Evolutionary conservation across 805 yeast species (phyloP).

Genomic region (Starmerella cellae): DNA sequence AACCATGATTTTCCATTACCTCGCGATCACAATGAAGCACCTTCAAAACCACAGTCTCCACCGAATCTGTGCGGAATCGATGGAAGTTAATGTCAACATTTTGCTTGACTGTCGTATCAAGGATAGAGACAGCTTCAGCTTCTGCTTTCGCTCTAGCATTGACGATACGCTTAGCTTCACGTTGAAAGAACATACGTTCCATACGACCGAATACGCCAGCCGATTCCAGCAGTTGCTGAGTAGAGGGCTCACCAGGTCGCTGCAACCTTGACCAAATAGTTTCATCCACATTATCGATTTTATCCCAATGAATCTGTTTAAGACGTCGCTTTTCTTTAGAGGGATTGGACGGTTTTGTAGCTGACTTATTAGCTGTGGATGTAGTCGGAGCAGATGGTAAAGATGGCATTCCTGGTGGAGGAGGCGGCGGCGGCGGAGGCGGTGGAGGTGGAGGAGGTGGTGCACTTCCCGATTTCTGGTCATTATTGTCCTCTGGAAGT

Average conservation of each 20-base stretch:
- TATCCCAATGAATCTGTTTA: constrained; percentile 96
- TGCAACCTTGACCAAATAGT: constrained; percentile 60
- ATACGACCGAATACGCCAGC: constrained; percentile 74
- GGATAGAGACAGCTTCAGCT: constrained; percentile 47
- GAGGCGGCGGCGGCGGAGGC: constrained; percentile 20
- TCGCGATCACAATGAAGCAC: constrained; percentile 65
- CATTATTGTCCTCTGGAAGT: constrained; percentile 30
- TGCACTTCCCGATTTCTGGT: constrained; percentile 21
- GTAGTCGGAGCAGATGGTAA: constrained; percentile 25
- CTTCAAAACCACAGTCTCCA: constrained; percentile 52
- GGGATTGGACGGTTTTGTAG: not conserved
- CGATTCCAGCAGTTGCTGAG: constrained; percentile 51
- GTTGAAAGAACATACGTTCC: constrained; percentile 78
- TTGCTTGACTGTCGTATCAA: constrained; percentile 78
- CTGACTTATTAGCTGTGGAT: constrained; percentile 22
- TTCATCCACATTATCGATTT: constrained; percentile 65
- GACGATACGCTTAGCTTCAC: constrained; percentile 42
- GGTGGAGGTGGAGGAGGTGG: constrained; percentile 24
- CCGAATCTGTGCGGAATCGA: constrained; percentile 48
- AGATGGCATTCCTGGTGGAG: constrained; percentile 22
- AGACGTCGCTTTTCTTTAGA: constrained; percentile 32
- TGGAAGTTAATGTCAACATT: constrained; percentile 92
- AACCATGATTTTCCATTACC: constrained; percentile 52
- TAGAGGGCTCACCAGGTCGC: constrained; percentile 39
- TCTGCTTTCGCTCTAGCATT: constrained; percentile 33